Evolutionary conservation across 2,329 filamentous ascomycete species (phyloP), one percentile per base, ranked within the genome.

Genomic region (Sporothrix inflata): DNA sequence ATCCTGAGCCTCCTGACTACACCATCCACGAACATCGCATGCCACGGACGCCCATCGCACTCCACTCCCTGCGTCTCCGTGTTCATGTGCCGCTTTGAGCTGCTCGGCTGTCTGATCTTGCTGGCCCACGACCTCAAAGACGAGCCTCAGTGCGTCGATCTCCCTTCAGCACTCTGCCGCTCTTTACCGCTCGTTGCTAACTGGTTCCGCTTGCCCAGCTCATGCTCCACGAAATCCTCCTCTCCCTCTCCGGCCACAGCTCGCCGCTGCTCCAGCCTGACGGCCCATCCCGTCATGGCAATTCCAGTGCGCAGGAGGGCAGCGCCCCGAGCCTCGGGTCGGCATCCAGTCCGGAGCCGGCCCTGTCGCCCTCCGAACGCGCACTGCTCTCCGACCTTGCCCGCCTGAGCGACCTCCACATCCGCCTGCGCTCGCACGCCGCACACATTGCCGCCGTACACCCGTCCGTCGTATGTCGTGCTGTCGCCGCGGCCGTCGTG

Each of bases 151-250:
- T 53, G 21, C 38, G 67, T 51, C 42, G 3, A 4, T 2, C 7
- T n/a, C 7, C 14, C 8, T 21, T 21, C 12, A 14, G 19, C 6
- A 7, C 5, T 27, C 38, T 30, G 30, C 14, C 47, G 34, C 14
- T 24, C 51, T 24, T 14, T 38, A 21, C 42, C 30, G n/a, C 19
- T 34, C 27, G 3, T 34, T 27, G 19, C 53, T 61, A 24, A 42
- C 30, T 4, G 30, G n/a, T n/a, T n/a, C 21, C 30, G 2, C 57
- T 9, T 30, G 16, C 24, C 65, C 49, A 49, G 76, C 77, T 76
- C 76, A 99, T 99, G 96, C 92, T 99, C 81, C 96, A 98, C 88
- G 96, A 99, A 86, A 94, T 99, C 84, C 90, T 98, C 82, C 91
- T 99, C 82, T 95, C 94, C 81, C 90, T 98, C 82, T 97, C 94